Conservation (phyloP, 495 filamentous ascomycete genomes). For the Daldinia loculata region DNA sequence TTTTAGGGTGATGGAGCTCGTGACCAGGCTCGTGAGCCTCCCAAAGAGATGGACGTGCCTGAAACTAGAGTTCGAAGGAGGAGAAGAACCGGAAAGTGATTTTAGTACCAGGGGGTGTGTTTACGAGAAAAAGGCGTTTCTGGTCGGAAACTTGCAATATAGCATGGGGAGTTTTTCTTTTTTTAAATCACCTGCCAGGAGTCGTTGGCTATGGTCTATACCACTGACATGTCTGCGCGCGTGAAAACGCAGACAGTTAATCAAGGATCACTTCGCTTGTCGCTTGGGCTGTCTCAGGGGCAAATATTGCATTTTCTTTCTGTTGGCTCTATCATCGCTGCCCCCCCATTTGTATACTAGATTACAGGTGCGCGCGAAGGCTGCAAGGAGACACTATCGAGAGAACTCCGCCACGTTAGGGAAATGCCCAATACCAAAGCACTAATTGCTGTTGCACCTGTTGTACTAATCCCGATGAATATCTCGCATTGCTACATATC, state of each 20-base stretch:
- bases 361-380: slow-evolving; percentile 18
- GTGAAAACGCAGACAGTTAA: slow-evolving; percentile 10
- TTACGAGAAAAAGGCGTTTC: slow-evolving; percentile 33
- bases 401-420: neutral
- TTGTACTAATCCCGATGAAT: neutral
- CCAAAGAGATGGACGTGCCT: neutral
- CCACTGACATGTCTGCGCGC: slow-evolving; percentile 27
- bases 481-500: neutral
- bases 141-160: slow-evolving; percentile 24
- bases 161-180: slow-evolving; percentile 19
- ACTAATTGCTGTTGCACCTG: slow-evolving; percentile 1
- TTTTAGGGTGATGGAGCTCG: slow-evolving; percentile 40
- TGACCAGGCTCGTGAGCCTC: neutral
- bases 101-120: slow-evolving; percentile 4
- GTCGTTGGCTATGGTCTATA: slow-evolving; percentile 42
- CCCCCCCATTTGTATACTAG: slow-evolving; percentile 38
- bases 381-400: neutral
- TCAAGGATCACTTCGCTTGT: slow-evolving; percentile 9
- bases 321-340: neutral
- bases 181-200: slow-evolving; percentile 24
- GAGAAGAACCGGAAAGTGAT: neutral
- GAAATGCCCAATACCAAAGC: slow-evolving; percentile 4
- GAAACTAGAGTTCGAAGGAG: neutral
- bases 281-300: neutral
- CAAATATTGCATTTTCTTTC: slow-evolving; percentile 1